Conservation (phyloP, 2,329 filamentous ascomycete species). For the Dactylellina cionopaga region DNA sequence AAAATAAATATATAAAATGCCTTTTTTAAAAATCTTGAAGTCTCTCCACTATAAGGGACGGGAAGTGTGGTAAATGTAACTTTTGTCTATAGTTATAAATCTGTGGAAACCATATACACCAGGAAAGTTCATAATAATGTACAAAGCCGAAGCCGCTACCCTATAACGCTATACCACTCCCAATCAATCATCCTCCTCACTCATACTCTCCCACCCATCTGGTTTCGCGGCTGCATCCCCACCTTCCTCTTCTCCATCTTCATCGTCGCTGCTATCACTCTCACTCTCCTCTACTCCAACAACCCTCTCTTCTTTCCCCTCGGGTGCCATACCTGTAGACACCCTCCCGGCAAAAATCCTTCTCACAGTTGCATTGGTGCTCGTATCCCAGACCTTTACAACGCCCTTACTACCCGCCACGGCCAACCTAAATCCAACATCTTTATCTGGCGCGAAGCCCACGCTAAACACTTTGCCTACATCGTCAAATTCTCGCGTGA, state of each 20-base stretch:
- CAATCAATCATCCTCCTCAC: slow-evolving; percentile 62
- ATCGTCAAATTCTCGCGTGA: slow-evolving; percentile 82
- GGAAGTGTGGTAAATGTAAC: neutral
- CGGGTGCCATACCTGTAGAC: slow-evolving; percentile 69
- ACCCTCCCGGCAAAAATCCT: slow-evolving; percentile 81
- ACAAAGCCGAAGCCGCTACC: slow-evolving; percentile 7
- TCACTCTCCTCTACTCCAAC: slow-evolving; percentile 73
- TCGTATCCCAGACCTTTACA: slow-evolving; percentile 95
- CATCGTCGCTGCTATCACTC: slow-evolving; percentile 68
- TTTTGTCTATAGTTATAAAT: slow-evolving; percentile 42
- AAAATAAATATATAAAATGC: slow-evolving; percentile 34
- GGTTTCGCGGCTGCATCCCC: slow-evolving; percentile 56
- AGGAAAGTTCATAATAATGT: slow-evolving; percentile 6
- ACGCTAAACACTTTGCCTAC: slow-evolving; percentile 95
- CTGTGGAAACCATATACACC: slow-evolving; percentile 5
- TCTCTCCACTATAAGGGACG: neutral
- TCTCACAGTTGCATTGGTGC: slow-evolving; percentile 88
- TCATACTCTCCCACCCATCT: slow-evolving; percentile 68
- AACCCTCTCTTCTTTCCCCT: slow-evolving; percentile 77
- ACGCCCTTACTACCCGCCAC: slow-evolving; percentile 94
- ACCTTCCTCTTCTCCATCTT: slow-evolving; percentile 54
- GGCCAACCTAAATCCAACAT: slow-evolving; percentile 89
- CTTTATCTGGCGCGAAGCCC: slow-evolving; percentile 85
- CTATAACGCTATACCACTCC: neutral
- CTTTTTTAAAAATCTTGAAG: too few species aligned